A percentile compares a stretch with the other conserved stretches of the same genome.
These are phyloP conservation scores for Nakaseomyces delphensis DNA, from an alignment of 1,139 yeast species.

Conservation along the genomic window DNA sequence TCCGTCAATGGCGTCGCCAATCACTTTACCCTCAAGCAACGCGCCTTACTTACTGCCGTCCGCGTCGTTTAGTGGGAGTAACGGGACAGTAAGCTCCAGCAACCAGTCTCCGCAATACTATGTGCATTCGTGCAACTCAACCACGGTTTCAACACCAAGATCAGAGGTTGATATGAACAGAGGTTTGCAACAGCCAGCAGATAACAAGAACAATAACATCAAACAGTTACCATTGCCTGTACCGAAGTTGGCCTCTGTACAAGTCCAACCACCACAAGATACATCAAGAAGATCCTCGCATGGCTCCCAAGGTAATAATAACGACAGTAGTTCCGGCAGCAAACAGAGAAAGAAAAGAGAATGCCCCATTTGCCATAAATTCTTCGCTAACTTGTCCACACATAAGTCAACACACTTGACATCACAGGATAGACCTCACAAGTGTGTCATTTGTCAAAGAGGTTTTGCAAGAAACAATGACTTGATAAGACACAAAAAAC, in stretches of 20 bases:
- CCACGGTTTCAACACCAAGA: not conserved
- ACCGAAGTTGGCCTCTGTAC: not conserved
- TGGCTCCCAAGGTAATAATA: not conserved
- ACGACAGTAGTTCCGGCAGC: not conserved
- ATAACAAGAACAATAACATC: not conserved
- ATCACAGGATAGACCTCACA: constrained; percentile 66
- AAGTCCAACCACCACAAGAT: not conserved
- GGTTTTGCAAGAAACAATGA: constrained; percentile 89
- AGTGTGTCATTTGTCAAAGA: constrained; percentile 67
- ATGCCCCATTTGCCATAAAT: constrained; percentile 73
- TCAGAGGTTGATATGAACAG: not conserved
- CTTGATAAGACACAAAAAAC: constrained; percentile 69
- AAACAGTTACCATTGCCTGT: not conserved
- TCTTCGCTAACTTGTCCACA: constrained; percentile 73
- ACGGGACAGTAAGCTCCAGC: not conserved
- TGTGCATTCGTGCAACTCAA: not conserved
- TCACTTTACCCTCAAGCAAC: not conserved
- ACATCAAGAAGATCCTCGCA: not conserved
- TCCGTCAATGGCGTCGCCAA: not conserved
- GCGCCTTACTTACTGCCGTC: not conserved
- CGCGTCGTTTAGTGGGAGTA: not conserved
- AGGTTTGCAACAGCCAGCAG: not conserved
- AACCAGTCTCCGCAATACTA: not conserved
- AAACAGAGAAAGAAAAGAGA: constrained; percentile 45
- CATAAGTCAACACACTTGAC: constrained; percentile 76